Evolutionary conservation across 305 asterid species (phyloP).

Genomic region (Fraxinus sp.): DNA sequence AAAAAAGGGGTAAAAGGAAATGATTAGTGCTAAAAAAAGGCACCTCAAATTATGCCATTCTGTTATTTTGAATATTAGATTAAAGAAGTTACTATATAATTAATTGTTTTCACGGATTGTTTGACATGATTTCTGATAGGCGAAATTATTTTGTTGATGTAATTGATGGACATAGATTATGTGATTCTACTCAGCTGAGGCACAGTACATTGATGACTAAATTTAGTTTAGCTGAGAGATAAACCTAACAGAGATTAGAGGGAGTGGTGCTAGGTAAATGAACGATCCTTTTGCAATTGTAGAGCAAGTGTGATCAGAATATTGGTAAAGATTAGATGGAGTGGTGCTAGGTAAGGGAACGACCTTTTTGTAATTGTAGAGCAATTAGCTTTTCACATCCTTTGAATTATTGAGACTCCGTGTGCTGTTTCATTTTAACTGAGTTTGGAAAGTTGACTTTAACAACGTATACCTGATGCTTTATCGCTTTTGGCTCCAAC

Average conservation of each 20-base stretch:
- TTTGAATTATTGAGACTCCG: not conserved
- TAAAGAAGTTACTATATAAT: not conserved
- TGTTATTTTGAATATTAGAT: not conserved
- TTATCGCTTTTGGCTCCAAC: not conserved
- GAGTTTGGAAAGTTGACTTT: not conserved
- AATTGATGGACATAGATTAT: not conserved
- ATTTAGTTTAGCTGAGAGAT: not conserved
- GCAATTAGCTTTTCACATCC: not conserved
- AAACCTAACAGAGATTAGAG: not conserved
- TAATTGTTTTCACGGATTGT: not conserved
- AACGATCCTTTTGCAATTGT: no score
- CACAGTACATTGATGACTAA: not conserved
- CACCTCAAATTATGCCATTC: not conserved
- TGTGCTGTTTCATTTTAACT: not conserved
- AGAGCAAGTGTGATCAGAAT: no score
- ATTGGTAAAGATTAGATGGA: no score
- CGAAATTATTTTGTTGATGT: not conserved
- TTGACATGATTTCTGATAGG: not conserved
- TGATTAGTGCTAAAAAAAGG: conserved; percentile 19
- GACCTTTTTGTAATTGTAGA: not conserved
- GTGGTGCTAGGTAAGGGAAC: not conserved
- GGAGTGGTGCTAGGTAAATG: not conserved
- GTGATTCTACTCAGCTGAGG: not conserved
- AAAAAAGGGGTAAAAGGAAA: conserved; percentile 39
- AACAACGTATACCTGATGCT: not conserved